phyloP scores from a whole-genome alignment of 169 alveolate species.

The Pseudocohnilembus persalinus region DNA sequence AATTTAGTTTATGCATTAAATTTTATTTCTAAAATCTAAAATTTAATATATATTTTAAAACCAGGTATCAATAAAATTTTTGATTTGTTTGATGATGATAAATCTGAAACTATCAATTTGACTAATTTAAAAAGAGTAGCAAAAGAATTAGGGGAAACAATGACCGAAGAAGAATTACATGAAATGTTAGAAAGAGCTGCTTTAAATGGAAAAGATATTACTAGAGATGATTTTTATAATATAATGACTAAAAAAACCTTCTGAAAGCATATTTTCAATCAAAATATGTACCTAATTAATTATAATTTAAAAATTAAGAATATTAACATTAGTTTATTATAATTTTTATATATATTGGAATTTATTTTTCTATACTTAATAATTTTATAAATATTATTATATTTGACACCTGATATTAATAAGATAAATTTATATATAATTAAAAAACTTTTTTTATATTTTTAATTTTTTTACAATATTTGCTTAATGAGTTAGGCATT shows the following conservation, averaged over 20 bases:
- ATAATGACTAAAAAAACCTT: constrained; percentile 79
- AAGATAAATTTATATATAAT: no score
- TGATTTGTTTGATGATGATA: constrained; percentile 77
- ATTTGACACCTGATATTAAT: no score
- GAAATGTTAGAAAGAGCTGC: constrained; percentile 82
- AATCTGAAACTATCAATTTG: constrained; percentile 58
- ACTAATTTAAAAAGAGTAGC: constrained; percentile 80
- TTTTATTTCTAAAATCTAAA: background rate
- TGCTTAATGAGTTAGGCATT: no score
- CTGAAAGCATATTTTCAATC: constrained; percentile 20
- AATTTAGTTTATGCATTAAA: background rate
- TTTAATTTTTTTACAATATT: no score
- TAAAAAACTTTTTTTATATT: no score
- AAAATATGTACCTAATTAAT: no score
- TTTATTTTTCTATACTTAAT: no score
- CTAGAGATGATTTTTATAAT: constrained; percentile 73
- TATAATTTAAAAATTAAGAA: no score
- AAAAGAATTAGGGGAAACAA: constrained; percentile 74
- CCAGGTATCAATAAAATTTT: constrained; percentile 60
- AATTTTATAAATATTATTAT: no score
- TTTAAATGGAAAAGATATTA: constrained; percentile 69
- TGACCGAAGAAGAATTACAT: constrained; percentile 79
- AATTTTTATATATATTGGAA: no score
- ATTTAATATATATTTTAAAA: background rate
- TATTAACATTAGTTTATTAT: no score